Evolutionary conservation across 345 rosid genomes (phyloP).

Genomic region (Salix exigua): DNA sequence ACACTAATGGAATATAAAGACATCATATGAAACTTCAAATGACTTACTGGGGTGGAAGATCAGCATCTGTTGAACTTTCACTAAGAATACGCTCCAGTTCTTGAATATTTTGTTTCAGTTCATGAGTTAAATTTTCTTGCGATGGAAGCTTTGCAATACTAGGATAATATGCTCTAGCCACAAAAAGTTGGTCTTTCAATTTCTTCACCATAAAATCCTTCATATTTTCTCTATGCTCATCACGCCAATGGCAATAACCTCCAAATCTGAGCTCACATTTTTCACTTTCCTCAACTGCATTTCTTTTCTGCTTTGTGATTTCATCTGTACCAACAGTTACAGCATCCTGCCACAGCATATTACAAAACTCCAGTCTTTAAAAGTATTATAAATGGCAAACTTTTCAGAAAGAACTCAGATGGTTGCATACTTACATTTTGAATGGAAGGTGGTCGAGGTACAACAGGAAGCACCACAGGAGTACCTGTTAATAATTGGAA

Average conservation of each 20-base stretch:
- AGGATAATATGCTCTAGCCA: conserved; percentile 93
- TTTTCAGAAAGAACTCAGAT: conserved; percentile 1
- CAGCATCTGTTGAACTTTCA: conserved; percentile 77
- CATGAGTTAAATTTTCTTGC: conserved; percentile 65
- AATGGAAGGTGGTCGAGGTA: conserved; percentile 19
- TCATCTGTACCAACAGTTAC: conserved; percentile 15
- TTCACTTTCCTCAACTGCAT: conserved; percentile 37
- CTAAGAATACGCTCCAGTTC: conserved; percentile 85
- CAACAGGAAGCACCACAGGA: conserved; percentile 19
- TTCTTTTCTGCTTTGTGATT: conserved; percentile 18
- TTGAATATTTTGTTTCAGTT: conserved; percentile 85
- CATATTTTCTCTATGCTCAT: conserved; percentile 73
- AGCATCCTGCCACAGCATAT: conserved; percentile 41
- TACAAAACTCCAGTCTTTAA: conserved; percentile 7
- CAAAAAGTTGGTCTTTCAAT: conserved; percentile 86
- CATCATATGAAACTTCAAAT: not conserved
- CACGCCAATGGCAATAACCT: conserved; percentile 93
- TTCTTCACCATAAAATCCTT: conserved; percentile 78
- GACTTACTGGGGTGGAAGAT: conserved; percentile 85
- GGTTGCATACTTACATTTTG: conserved; percentile 39
- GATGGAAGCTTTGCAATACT: conserved; percentile 85
- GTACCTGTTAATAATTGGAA: conserved; percentile 31
- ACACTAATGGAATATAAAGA: not conserved
- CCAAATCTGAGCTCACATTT: conserved; percentile 80
- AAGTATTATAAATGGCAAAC: conserved; percentile 3